Percentiles rank a stretch among this genome's conserved stretches.
phyloP scores from a whole-genome alignment of 805 yeast species.

The Starmerella sirachaensis region DNA sequence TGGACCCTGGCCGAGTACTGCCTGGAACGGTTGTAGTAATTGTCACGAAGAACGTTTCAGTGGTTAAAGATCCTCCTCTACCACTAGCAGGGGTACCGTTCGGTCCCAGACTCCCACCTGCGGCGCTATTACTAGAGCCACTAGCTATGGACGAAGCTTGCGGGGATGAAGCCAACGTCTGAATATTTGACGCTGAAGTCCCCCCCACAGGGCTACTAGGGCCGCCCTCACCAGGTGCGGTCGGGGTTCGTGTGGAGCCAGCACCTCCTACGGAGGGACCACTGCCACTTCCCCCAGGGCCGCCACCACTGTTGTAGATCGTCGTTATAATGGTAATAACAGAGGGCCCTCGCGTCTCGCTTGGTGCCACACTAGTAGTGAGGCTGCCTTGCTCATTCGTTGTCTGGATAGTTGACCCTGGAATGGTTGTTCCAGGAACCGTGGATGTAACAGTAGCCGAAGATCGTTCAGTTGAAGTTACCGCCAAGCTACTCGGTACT shows the following conservation, averaged over 20 bases:
- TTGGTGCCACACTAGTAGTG: background rate
- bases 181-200: too few species aligned
- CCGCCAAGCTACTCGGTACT: too few species aligned
- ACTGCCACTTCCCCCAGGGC: background rate
- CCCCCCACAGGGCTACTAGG: background rate
- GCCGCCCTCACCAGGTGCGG: background rate
- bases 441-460: conserved; percentile 5
- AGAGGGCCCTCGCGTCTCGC: background rate
- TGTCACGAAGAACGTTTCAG: conserved; percentile 1
- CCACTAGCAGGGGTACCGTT: background rate
- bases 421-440: conserved; percentile 20
- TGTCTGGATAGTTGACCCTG: conserved; percentile 11
- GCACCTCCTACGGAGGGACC: background rate
- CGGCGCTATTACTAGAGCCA: background rate
- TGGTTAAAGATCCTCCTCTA: background rate
- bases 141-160: background rate
- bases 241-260: background rate
- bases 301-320: conserved; percentile 1
- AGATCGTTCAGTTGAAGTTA: too few species aligned
- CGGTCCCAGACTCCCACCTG: background rate
- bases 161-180: background rate
- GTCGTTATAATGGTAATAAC: conserved; percentile 6
- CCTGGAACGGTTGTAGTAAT: conserved; percentile 9
- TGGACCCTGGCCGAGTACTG: conserved; percentile 8
- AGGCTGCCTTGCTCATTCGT: background rate